These are phyloP conservation scores for Penicillium ochrochloron DNA, from an alignment of 495 filamentous ascomycete species.

Conservation along the genomic window DNA sequence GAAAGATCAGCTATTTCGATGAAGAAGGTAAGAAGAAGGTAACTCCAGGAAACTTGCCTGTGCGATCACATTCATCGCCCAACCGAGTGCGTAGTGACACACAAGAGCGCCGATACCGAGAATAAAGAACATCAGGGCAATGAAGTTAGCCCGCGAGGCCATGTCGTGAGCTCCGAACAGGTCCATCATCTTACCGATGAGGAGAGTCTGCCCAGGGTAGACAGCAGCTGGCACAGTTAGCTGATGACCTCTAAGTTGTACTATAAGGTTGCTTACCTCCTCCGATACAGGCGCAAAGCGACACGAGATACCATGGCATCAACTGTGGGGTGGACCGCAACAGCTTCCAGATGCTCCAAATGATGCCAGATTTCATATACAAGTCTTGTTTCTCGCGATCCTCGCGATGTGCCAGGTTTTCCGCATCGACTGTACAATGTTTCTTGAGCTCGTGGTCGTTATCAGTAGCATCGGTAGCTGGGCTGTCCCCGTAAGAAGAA, in stretches of 20 bases:
- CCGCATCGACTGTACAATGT: too few species aligned
- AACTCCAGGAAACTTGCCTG: slow-evolving; percentile 15
- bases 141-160: slow-evolving; percentile 49
- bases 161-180: slow-evolving; percentile 39
- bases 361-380: slow-evolving; percentile 3
- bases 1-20: not conserved
- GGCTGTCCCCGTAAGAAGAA: not conserved
- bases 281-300: too few species aligned
- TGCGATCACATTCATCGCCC: slow-evolving; percentile 53
- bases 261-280: not conserved
- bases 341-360: slow-evolving; percentile 1
- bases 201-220: slow-evolving; percentile 34
- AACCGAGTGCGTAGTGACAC: slow-evolving; percentile 59
- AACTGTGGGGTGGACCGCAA: slow-evolving; percentile 1
- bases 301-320: not conserved
- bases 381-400: too few species aligned
- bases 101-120: slow-evolving; percentile 54
- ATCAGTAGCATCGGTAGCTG: not conserved
- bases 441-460: slow-evolving; percentile 16
- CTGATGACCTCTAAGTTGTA: not conserved
- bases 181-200: slow-evolving; percentile 31
- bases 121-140: slow-evolving; percentile 66
- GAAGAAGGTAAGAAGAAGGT: too few species aligned
- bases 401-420: too few species aligned
- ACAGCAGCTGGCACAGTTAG: slow-evolving; percentile 26